Evolutionary conservation across 2,329 filamentous ascomycete genomes (phyloP), one percentile per base, ranked within the genome.

Genomic region (Calonectria crousiana): DNA sequence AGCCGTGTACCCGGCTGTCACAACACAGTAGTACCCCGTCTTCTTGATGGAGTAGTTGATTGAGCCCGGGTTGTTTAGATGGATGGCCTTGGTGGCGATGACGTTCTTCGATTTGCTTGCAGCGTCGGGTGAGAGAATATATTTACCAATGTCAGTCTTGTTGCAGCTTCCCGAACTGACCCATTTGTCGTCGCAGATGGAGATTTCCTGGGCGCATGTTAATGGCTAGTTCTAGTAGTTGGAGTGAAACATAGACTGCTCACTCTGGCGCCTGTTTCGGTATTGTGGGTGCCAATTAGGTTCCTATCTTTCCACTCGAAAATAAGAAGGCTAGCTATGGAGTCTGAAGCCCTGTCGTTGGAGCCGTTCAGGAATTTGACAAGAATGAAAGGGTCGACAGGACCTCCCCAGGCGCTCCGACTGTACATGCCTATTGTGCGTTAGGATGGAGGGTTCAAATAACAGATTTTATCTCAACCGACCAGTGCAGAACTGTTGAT

Each of bases 1-100:
- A 0, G 89, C 88, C 32, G 89, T 92, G 83, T 92, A 96, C 28
- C 90, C 90, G 77, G 92, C 93, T 1, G 95, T 97, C 67, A 95
- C 92, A 73, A 99, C 93, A 81, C 97, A 99, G 85, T 98, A 99
- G 86, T 98, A 99, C 34, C 97, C 97, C 0, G 97, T 99, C 84
- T 95, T 95, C 81, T 93, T 93, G 80, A 98, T 93, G 8, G 91
- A 89, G 83, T 98, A 99, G 76, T 95, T 94, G 83, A 98, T 91
- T 3, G 92, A 89, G 14, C 89, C 88, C 1, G 95, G 90, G 71
- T 94, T 88, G 77, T 95, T 96, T 67, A 98, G 89, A 82, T 98
- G 92, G 74, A 98, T 88, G 13, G 95, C 95, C 84, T 94, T 89
- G 74, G 95, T 96, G 77, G 94, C 87, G 78, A 99, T 95, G 64